A percentile compares a stretch with the other conserved stretches of the same genome.
Evolutionary conservation across 768 basidiomycete species (phyloP).

Genomic region (Pulveroboletus sp.): DNA sequence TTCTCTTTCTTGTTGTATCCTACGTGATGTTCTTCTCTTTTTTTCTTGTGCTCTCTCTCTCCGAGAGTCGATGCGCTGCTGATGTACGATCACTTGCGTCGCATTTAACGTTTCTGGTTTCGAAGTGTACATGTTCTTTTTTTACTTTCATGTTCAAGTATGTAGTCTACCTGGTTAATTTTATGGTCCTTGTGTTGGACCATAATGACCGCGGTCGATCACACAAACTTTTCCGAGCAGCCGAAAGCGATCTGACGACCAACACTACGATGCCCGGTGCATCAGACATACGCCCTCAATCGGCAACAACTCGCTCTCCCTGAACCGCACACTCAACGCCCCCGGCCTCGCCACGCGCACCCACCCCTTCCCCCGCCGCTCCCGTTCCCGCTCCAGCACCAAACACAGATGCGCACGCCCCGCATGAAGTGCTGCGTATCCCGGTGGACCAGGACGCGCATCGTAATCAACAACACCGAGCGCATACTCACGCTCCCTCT

Average conservation of each 20-base stretch:
- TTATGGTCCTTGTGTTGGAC: too few species aligned
- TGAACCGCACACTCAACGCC: constrained; percentile 18
- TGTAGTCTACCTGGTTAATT: neutral
- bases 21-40: neutral
- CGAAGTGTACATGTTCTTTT: neutral
- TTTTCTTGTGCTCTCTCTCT: neutral
- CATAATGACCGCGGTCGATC: too few species aligned
- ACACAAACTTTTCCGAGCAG: neutral
- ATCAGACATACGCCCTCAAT: constrained; percentile 21
- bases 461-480: constrained; percentile 25
- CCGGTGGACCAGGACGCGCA: constrained; percentile 15
- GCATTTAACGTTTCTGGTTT: neutral
- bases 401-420: constrained; percentile 20
- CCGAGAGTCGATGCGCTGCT: neutral
- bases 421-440: constrained; percentile 16
- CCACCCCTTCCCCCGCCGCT: constrained; percentile 18
- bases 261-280: constrained; percentile 8
- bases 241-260: too few species aligned
- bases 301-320: constrained; percentile 19
- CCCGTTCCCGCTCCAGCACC: constrained; percentile 21
- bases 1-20: neutral
- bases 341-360: constrained; percentile 19
- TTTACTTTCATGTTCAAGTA: neutral
- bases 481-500: constrained; percentile 14
- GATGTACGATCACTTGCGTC: neutral